Percentiles rank a stretch among this genome's conserved stretches.
phyloP scores from a whole-genome alignment of 2,329 filamentous ascomycete genomes.

The Colletotrichum lupini region DNA sequence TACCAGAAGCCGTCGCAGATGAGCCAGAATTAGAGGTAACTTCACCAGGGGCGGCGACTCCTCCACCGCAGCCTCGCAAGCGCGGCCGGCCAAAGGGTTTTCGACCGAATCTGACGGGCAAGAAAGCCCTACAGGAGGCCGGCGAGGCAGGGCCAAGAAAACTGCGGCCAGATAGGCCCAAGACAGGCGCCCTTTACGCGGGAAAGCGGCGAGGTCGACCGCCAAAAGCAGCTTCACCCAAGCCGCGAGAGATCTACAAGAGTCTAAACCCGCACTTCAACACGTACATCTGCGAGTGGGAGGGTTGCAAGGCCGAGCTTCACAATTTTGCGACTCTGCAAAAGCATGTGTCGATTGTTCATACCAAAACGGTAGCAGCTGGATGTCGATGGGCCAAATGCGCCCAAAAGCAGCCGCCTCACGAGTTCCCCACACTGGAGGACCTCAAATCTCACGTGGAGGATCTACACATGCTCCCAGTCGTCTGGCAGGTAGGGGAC shows the following conservation, averaged over 20 bases:
- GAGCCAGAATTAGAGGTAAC: background rate
- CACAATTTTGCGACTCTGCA: conserved; percentile 71
- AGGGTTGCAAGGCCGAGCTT: conserved; percentile 67
- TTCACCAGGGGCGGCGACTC: background rate
- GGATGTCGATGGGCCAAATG: conserved; percentile 57
- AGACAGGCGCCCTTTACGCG: conserved; percentile 33
- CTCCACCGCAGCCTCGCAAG: conserved; percentile 39
- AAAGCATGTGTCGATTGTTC: conserved; percentile 63
- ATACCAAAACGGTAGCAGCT: conserved; percentile 44
- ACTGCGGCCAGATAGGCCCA: conserved; percentile 42
- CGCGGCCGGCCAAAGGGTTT: conserved; percentile 63
- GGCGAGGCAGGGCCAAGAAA: conserved; percentile 35
- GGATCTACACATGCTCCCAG: conserved; percentile 61
- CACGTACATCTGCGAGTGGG: conserved; percentile 71
- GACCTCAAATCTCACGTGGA: conserved; percentile 64
- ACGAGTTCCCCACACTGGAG: conserved; percentile 32
- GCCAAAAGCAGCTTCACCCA: conserved; percentile 50
- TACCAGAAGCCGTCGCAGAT: conserved; percentile 3
- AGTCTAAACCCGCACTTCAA: conserved; percentile 56
- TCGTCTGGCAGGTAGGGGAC: conserved; percentile 70
- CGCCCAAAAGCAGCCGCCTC: conserved; percentile 33
- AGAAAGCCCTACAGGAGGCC: conserved; percentile 27
- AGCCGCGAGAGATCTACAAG: conserved; percentile 55
- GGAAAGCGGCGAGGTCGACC: conserved; percentile 56
- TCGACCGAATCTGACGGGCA: conserved; percentile 47